Evolutionary conservation across 139 green algal species (phyloP).

Genomic region (Closterium sp.): DNA sequence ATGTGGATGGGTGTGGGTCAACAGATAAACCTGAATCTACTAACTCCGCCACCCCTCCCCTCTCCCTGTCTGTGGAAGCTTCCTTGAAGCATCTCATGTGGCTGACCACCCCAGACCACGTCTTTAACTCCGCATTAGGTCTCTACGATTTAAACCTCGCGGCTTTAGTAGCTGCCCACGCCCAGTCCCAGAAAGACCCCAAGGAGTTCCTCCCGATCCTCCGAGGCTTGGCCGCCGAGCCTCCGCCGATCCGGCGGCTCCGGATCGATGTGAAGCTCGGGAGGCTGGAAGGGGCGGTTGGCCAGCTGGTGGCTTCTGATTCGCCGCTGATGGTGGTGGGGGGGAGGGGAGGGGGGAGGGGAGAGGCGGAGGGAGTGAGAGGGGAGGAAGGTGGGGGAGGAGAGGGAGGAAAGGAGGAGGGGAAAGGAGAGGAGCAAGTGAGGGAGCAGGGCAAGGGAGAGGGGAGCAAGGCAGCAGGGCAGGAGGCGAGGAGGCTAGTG

Average conservation of each 20-base stretch:
- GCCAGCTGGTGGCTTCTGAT: conserved; percentile 57
- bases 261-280: conserved; percentile 77
- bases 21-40: too few relatives aligned
- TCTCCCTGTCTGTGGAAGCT: conserved; percentile 59
- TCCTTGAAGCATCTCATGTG: conserved; percentile 84
- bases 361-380: too few relatives aligned
- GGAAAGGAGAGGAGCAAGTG: not conserved
- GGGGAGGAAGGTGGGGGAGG: not conserved
- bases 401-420: too few relatives aligned
- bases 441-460: not conserved
- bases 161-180: conserved; percentile 76
- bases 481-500: not conserved
- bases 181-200: conserved; percentile 74
- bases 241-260: conserved; percentile 39
- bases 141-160: conserved; percentile 89
- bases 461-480: not conserved
- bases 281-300: conserved; percentile 64
- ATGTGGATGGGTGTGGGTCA: too few relatives aligned
- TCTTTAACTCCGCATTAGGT: conserved; percentile 83
- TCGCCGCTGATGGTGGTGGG: not conserved
- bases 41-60: not conserved
- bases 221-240: conserved; percentile 31
- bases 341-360: not conserved
- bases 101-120: conserved; percentile 67
- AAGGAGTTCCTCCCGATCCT: conserved; percentile 87